Evolutionary conservation across 768 basidiomycete genomes (phyloP).

Genomic region (Sistotremastrum suecicum): DNA sequence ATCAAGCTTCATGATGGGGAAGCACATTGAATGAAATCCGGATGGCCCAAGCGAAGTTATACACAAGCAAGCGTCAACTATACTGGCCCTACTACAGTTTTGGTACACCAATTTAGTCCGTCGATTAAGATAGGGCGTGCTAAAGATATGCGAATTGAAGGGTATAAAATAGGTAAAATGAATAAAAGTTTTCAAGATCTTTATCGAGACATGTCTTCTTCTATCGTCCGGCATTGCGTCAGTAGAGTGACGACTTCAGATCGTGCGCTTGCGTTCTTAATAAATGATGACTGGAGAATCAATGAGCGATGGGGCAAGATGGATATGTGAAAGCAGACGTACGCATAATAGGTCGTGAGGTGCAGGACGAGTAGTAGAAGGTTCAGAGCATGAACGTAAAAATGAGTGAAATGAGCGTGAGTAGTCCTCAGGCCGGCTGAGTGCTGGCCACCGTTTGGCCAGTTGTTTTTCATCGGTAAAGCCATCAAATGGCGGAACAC

Average conservation of each 20-base stretch:
- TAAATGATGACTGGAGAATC: constrained; percentile 37
- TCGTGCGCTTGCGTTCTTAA: constrained; percentile 56
- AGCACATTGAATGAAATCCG: too few relatives aligned
- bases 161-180: not conserved
- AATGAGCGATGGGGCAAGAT: not conserved
- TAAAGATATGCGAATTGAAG: not conserved
- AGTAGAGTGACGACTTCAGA: constrained; percentile 53
- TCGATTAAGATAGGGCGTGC: constrained; percentile 3
- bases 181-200: not conserved
- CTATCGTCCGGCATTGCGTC: constrained; percentile 52
- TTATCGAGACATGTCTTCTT: constrained; percentile 22
- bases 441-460: constrained; percentile 49
- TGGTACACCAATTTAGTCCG: too few relatives aligned
- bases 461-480: constrained; percentile 31
- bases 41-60: too few relatives aligned
- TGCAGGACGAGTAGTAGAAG: constrained; percentile 38
- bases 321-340: constrained; percentile 9
- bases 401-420: constrained; percentile 65
- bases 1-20: too few relatives aligned
- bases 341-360: constrained; percentile 48
- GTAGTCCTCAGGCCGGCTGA: constrained; percentile 43
- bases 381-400: constrained; percentile 49
- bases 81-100: too few relatives aligned
- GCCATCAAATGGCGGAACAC: constrained; percentile 57
- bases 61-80: too few relatives aligned